Conservation (phyloP, 2,329 filamentous ascomycete species). For the Macrophomina tecta region DNA sequence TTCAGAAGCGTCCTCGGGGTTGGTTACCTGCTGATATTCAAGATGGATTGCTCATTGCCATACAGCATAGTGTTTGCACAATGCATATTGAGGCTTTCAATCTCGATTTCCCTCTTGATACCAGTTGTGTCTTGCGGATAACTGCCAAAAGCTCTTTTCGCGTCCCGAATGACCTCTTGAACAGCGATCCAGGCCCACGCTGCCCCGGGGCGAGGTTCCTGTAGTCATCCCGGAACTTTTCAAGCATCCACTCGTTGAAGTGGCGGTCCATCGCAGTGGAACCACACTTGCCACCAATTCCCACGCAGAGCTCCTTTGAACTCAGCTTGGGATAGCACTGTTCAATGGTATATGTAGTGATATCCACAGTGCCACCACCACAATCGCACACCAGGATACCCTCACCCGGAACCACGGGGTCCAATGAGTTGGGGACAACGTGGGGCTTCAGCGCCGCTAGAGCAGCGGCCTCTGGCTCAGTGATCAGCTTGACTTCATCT, state of each 20-base stretch:
- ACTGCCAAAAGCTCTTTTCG: constrained; percentile 40
- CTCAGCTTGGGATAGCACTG: not conserved
- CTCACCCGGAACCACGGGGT: constrained; percentile 23
- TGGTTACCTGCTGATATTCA: constrained; percentile 25
- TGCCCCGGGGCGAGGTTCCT: constrained; percentile 33
- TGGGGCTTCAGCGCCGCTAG: constrained; percentile 29
- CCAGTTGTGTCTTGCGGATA: not conserved
- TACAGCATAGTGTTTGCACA: not conserved
- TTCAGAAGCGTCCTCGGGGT: not conserved
- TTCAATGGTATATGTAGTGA: constrained; percentile 29
- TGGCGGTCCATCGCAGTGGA: constrained; percentile 43
- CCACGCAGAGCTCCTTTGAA: constrained; percentile 13
- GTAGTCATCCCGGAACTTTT: constrained; percentile 40
- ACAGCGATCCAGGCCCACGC: constrained; percentile 39
- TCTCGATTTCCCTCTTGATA: constrained; percentile 5
- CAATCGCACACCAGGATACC: constrained; percentile 37
- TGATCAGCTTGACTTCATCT: constrained; percentile 35
- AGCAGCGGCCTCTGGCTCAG: constrained; percentile 36
- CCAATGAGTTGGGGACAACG: not conserved
- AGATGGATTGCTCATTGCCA: constrained; percentile 12
- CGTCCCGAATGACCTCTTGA: constrained; percentile 43
- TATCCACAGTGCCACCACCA: constrained; percentile 39
- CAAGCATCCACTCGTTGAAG: constrained; percentile 40
- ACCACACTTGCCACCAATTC: constrained; percentile 15
- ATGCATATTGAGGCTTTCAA: constrained; percentile 15